phyloP scores from a whole-genome alignment of 192 early-diverging fungal genomes.

The Phycomyces nitens region DNA sequence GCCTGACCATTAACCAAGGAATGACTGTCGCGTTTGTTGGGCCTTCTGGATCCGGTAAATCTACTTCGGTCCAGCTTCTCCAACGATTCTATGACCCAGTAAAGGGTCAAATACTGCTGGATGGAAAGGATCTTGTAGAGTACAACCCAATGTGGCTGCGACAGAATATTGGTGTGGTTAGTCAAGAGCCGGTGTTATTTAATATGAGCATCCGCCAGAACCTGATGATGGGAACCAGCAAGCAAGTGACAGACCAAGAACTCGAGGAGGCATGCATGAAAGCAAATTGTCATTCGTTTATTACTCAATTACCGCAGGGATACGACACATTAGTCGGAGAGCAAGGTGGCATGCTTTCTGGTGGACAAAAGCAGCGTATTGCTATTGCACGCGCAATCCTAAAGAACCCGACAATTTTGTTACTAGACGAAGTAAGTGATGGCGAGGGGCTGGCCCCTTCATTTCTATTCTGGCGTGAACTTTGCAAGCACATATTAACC shows the following conservation, averaged over 20 bases:
- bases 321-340: constrained; percentile 88
- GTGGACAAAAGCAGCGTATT: constrained; percentile 94
- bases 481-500: no score
- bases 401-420: constrained; percentile 79
- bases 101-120: constrained; percentile 58
- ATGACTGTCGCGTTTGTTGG: constrained; percentile 88
- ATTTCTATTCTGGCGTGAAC: no score
- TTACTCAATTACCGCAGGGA: constrained; percentile 72
- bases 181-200: constrained; percentile 91
- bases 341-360: constrained; percentile 68
- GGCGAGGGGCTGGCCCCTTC: no score
- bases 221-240: constrained; percentile 64
- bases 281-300: constrained; percentile 81
- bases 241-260: constrained; percentile 61
- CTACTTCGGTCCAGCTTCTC: constrained; percentile 77
- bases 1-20: constrained; percentile 67
- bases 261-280: constrained; percentile 63
- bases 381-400: constrained; percentile 94
- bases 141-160: constrained; percentile 82
- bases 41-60: constrained; percentile 82
- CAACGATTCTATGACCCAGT: constrained; percentile 82
- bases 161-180: constrained; percentile 83
- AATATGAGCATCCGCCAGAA: constrained; percentile 75
- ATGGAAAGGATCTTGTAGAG: constrained; percentile 71
- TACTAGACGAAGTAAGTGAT: constrained; percentile 68